Evolutionary conservation across 495 filamentous ascomycete species (phyloP).

Genomic region (Parachaetomium inaequale): DNA sequence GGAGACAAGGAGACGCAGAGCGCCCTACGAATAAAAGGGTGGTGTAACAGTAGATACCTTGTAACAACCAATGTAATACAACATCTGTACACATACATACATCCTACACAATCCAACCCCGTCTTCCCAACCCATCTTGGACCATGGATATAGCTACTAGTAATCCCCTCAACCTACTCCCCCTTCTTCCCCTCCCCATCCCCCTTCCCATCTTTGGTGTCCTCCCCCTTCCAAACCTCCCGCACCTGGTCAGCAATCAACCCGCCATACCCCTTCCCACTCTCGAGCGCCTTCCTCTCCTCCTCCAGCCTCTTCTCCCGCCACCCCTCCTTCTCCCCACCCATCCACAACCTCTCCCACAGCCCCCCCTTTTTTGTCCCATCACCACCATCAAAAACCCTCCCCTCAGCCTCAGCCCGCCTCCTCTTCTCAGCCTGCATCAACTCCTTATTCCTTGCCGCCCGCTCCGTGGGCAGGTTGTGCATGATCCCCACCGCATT

Average conservation of each 20-base stretch:
- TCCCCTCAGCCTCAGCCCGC: slow-evolving; percentile 32
- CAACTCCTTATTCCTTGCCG: slow-evolving; percentile 50
- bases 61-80: too few species aligned
- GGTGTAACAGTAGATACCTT: too few species aligned
- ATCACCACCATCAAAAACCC: slow-evolving; percentile 24
- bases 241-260: slow-evolving; percentile 81
- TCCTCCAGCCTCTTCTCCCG: slow-evolving; percentile 64
- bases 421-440: slow-evolving; percentile 43
- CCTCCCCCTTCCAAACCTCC: slow-evolving; percentile 62
- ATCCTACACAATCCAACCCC: neutral
- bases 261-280: slow-evolving; percentile 75
- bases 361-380: slow-evolving; percentile 34
- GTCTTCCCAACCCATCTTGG: neutral
- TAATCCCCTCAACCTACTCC: neutral
- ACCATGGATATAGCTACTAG: too few species aligned
- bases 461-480: slow-evolving; percentile 51
- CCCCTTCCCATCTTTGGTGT: slow-evolving; percentile 7
- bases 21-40: too few species aligned
- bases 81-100: too few species aligned
- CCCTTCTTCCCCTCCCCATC: neutral
- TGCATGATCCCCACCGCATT: neutral
- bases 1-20: too few species aligned
- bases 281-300: slow-evolving; percentile 68
- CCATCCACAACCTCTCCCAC: slow-evolving; percentile 56
- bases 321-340: slow-evolving; percentile 68